These are phyloP conservation scores for Xeromyces bisporus DNA, from an alignment of 495 filamentous ascomycete species.

Conservation along the genomic window DNA sequence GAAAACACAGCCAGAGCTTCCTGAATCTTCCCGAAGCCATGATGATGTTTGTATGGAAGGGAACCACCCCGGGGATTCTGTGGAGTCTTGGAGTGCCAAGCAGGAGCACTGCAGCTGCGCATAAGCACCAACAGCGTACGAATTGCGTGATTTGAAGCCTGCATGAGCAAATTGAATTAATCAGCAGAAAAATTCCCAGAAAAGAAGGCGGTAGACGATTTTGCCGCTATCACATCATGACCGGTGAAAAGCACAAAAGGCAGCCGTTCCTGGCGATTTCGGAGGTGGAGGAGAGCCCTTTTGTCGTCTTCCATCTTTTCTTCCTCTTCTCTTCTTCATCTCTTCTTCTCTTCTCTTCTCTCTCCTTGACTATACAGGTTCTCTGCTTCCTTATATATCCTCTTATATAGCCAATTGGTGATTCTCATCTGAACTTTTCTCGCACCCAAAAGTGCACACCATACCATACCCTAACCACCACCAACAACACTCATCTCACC, in stretches of 20 bases:
- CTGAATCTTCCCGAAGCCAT: too few species aligned
- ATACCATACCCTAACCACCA: not conserved
- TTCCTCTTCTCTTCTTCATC: conserved; percentile 16
- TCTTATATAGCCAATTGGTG: conserved; percentile 2
- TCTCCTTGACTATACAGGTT: too few species aligned
- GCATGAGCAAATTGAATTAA: conserved; percentile 13
- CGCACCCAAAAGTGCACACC: not conserved
- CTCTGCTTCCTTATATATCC: conserved; percentile 2
- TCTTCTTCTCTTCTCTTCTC: conserved; percentile 7
- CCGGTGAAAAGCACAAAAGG: conserved; percentile 10
- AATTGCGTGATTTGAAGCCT: conserved; percentile 25
- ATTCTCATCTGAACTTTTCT: conserved; percentile 2
- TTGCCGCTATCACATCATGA: conserved; percentile 22
- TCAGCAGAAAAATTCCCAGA: conserved; percentile 5
- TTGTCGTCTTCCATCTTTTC: conserved; percentile 16
- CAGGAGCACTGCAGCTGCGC: not conserved
- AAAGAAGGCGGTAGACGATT: conserved; percentile 18
- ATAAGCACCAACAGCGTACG: conserved; percentile 14
- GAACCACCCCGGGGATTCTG: too few species aligned
- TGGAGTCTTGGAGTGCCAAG: too few species aligned
- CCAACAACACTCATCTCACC: conserved; percentile 1
- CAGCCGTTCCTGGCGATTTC: too few species aligned
- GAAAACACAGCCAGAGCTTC: too few species aligned
- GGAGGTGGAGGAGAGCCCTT: conserved; percentile 1
- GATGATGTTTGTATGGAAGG: too few species aligned